Percentiles rank a stretch among this genome's conserved stretches.
phyloP scores from a whole-genome alignment of 2,329 filamentous ascomycete species.

The Teratosphaeriaceae sp. region DNA sequence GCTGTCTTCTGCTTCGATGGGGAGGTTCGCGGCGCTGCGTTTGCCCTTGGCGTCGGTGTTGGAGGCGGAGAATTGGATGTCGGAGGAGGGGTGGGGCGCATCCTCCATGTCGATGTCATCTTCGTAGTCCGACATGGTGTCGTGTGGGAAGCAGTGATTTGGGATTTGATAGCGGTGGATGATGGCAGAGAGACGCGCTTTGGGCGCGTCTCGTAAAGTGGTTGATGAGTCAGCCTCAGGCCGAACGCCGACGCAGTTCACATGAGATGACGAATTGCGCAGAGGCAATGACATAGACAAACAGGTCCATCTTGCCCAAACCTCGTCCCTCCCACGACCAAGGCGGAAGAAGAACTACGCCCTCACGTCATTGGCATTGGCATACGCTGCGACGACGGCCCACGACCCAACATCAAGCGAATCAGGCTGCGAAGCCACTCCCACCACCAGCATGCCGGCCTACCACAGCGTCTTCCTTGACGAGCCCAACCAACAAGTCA shows the following conservation, averaged over 20 bases:
- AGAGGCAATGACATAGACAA: neutral
- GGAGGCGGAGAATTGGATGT: conserved; percentile 66
- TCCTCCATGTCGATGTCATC: conserved; percentile 64
- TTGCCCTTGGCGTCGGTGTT: conserved; percentile 73
- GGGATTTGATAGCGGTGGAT: neutral
- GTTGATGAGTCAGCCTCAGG: too few relatives aligned
- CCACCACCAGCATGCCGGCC: conserved; percentile 42
- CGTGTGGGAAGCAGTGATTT: conserved; percentile 6
- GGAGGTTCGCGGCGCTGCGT: conserved; percentile 83
- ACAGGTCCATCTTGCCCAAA: too few relatives aligned
- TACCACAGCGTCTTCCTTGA: conserved; percentile 96
- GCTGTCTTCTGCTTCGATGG: conserved; percentile 87
- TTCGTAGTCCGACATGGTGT: conserved; percentile 50
- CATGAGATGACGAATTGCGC: neutral
- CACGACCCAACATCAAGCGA: too few relatives aligned
- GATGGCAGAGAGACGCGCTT: neutral
- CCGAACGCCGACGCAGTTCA: too few relatives aligned
- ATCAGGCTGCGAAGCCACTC: conserved; percentile 1
- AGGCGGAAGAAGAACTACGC: neutral
- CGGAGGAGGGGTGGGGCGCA: conserved; percentile 37
- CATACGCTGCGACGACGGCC: neutral
- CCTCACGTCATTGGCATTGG: too few relatives aligned
- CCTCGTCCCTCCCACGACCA: too few relatives aligned
- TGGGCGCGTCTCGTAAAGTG: conserved; percentile 1
- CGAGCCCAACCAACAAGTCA: conserved; percentile 63